Evolutionary conservation across 2,329 filamentous ascomycete genomes (phyloP), one percentile per base, ranked within the genome.

Genomic region (Mariannaea elegans): DNA sequence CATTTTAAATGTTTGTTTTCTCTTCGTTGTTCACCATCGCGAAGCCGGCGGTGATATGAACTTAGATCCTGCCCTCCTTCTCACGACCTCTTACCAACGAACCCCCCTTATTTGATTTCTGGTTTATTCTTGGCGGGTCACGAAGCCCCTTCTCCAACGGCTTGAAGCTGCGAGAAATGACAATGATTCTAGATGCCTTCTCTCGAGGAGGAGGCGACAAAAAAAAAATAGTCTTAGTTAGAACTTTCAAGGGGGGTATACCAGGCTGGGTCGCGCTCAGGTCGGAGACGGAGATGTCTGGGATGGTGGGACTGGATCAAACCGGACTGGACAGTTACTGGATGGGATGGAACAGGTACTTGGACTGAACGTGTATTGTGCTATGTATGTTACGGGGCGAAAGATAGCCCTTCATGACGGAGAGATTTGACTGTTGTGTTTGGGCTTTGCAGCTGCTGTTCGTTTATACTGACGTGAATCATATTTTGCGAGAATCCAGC

Each of bases 271-370:
- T n/a, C n/a, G n/a, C n/a, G n/a, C n/a, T n/a, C n/a, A n/a, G n/a
- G n/a, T n/a, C n/a, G n/a, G n/a, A n/a, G 42, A 39, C 27, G 48
- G 29, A n/a, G 39, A 53, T 34, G 44, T 59, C 36, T 56, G 47
- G 58, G 63, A 58, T 59, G 52, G 58, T 38, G 62, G 47, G 46
- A 47, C 39, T 61, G 54, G 53, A 64, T 48, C 57, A 64, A 56
- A 54, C 24, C 29, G 61, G 59, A 42, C 47, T 45, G 53, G 47
- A 48, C 39, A 44, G 19, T 44, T 19, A 44, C 19, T 42, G 51
- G 46, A 44, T 19, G 27, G 34, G 18, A 49, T 24, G 41, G 32
- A 36, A 14, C 32, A 27, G 53, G 12, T 51, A 56, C 52, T 39
- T 56, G 57, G 41, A 46, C 57, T 46, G 52, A 51, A 52, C 19